Evolutionary conservation across 2,329 filamentous ascomycete species (phyloP).

Genomic region (Fusarium continuum): DNA sequence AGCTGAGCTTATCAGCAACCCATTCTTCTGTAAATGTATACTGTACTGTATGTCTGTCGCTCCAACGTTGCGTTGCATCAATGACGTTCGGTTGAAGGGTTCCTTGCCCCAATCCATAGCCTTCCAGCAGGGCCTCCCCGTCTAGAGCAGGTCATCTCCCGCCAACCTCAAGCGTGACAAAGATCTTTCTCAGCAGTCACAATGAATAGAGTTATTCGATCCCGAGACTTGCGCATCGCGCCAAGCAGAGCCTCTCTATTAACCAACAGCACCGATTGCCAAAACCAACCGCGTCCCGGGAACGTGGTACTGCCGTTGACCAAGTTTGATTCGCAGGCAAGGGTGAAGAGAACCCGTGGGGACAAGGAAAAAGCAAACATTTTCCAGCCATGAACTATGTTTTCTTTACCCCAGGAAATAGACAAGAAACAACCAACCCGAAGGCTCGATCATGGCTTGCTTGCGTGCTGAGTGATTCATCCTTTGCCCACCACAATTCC

Average conservation of each 20-base stretch:
- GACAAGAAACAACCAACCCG: constrained; percentile 8
- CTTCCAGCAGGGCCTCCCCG: constrained; percentile 4
- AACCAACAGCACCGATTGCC: neutral
- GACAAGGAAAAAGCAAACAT: constrained; percentile 31
- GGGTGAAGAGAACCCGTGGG: constrained; percentile 16
- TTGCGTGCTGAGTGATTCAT: constrained; percentile 25
- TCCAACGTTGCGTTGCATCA: constrained; percentile 14
- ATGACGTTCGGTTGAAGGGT: constrained; percentile 12
- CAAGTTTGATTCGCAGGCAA: constrained; percentile 22
- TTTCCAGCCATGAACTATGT: constrained; percentile 3
- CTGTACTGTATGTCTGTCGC: neutral
- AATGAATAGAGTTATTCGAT: constrained; percentile 3
- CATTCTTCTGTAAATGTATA: neutral
- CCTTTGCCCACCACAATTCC: constrained; percentile 40
- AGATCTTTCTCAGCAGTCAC: constrained; percentile 16
- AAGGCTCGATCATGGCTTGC: constrained; percentile 27
- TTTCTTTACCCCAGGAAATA: constrained; percentile 40
- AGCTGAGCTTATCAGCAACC: constrained; percentile 2
- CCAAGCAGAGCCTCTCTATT: neutral
- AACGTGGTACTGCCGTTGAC: constrained; percentile 38
- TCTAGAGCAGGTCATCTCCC: constrained; percentile 20
- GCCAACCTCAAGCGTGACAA: constrained; percentile 8
- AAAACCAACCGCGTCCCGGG: constrained; percentile 21
- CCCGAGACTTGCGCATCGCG: neutral
- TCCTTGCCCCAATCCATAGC: constrained; percentile 14